These are phyloP conservation scores for Phytopythium sindhum DNA, from an alignment of 352 stramenopile genomes.

Conservation along the genomic window DNA sequence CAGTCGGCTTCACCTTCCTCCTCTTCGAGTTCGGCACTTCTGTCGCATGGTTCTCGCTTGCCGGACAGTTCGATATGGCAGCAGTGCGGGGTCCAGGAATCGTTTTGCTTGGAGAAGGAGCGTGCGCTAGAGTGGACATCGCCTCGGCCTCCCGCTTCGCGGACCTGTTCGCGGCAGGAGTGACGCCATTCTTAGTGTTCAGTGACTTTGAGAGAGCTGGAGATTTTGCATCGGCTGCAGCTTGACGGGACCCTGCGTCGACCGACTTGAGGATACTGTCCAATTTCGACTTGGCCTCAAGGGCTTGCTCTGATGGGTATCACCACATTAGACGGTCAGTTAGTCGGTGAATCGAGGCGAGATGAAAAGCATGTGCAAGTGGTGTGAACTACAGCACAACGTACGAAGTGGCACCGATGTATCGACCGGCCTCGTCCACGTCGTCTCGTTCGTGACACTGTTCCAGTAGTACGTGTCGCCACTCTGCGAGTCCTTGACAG, in stretches of 20 bases:
- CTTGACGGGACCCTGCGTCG: background rate
- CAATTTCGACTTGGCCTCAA: constrained; percentile 59
- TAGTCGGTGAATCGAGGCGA: too few relatives aligned
- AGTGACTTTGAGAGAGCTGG: background rate
- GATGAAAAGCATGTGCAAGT: background rate
- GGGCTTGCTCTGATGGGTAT: constrained; percentile 33
- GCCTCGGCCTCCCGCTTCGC: background rate
- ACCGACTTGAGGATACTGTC: constrained; percentile 39
- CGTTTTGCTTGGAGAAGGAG: background rate
- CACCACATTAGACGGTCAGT: background rate
- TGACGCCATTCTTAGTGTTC: background rate
- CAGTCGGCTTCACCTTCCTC: background rate
- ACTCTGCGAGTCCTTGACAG: constrained; percentile 50
- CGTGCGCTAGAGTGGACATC: background rate
- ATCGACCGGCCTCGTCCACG: constrained; percentile 52
- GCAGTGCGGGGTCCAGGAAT: background rate
- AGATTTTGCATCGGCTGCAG: constrained; percentile 1
- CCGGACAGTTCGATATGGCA: background rate
- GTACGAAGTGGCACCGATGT: constrained; percentile 54
- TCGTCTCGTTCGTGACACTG: constrained; percentile 64
- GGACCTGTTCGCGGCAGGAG: background rate
- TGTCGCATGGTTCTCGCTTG: background rate
- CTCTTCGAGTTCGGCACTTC: background rate
- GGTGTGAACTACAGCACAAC: background rate
- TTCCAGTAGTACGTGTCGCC: constrained; percentile 76